These are phyloP conservation scores for Trypanosoma brucei DNA, from an alignment of 208 protist genomes.

Conservation along the genomic window DNA sequence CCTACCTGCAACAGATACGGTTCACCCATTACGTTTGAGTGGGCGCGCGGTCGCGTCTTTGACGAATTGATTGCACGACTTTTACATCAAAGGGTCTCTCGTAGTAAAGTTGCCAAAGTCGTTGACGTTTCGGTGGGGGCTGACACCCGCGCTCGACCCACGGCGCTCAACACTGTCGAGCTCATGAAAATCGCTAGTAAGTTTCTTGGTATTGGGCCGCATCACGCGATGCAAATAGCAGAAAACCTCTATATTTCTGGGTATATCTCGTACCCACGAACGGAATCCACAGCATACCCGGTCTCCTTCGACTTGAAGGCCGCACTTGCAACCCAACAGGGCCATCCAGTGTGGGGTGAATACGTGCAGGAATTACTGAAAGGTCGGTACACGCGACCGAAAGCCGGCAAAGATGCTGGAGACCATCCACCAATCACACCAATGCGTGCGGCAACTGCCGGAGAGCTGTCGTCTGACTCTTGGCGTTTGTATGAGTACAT, in stretches of 20 bases:
- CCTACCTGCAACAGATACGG: slow-evolving; percentile 64
- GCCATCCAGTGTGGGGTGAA: slow-evolving; percentile 59
- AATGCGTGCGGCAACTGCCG: slow-evolving; percentile 58
- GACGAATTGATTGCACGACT: slow-evolving; percentile 81
- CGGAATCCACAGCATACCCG: slow-evolving; percentile 94
- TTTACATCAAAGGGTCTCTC: slow-evolving; percentile 55
- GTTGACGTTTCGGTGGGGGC: slow-evolving; percentile 41
- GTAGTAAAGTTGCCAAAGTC: slow-evolving; percentile 57
- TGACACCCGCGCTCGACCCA: slow-evolving; percentile 72
- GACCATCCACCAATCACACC: slow-evolving; percentile 92
- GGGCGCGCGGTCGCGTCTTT: slow-evolving; percentile 88
- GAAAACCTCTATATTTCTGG: slow-evolving; percentile 95
- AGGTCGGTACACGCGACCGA: slow-evolving; percentile 59
- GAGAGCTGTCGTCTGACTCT: slow-evolving; percentile 74
- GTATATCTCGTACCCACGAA: slow-evolving; percentile 97
- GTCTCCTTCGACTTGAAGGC: slow-evolving; percentile 79
- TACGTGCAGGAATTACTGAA: slow-evolving; percentile 67
- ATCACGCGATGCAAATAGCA: slow-evolving; percentile 93
- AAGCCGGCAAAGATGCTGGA: slow-evolving; percentile 82
- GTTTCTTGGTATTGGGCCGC: slow-evolving; percentile 83
- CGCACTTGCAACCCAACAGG: slow-evolving; percentile 49
- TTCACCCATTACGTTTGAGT: slow-evolving; percentile 74
- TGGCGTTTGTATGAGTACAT: slow-evolving; percentile 91
- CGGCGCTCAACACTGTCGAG: slow-evolving; percentile 93
- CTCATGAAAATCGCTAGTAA: slow-evolving; percentile 89